Percentiles rank a stretch among this genome's conserved stretches.
phyloP scores from a whole-genome alignment of 2,329 filamentous ascomycete species.

The Taxawa tesnikishii region DNA sequence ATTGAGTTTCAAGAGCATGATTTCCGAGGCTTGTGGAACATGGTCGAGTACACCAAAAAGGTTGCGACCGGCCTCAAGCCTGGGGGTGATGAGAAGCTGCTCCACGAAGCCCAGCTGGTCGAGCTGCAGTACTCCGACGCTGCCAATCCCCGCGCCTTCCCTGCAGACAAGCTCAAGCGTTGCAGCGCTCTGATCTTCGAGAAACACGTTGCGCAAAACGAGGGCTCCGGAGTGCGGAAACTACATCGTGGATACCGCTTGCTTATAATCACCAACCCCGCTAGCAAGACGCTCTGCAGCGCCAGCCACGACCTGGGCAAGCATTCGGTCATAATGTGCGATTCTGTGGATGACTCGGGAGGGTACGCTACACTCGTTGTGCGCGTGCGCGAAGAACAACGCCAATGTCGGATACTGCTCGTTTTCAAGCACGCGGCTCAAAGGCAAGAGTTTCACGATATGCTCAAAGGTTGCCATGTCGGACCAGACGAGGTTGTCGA shows the following conservation, averaged over 20 bases:
- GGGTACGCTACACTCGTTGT: conserved; percentile 59
- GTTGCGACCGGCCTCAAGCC: conserved; percentile 60
- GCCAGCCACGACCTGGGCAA: conserved; percentile 59
- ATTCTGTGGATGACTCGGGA: conserved; percentile 45
- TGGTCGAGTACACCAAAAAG: conserved; percentile 73
- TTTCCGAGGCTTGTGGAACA: conserved; percentile 66
- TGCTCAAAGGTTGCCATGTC: conserved; percentile 61
- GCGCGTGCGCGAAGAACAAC: conserved; percentile 53
- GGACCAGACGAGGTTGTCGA: conserved; percentile 57
- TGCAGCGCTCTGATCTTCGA: conserved; percentile 71
- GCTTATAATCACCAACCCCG: conserved; percentile 63
- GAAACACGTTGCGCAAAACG: conserved; percentile 51
- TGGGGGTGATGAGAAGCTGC: conserved; percentile 54
- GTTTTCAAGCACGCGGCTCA: conserved; percentile 62
- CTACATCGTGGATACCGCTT: conserved; percentile 72
- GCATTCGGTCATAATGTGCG: conserved; percentile 60
- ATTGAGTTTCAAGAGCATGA: conserved; percentile 64
- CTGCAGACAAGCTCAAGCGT: conserved; percentile 56
- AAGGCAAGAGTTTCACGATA: conserved; percentile 56
- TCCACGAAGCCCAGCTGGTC: conserved; percentile 57
- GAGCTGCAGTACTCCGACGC: conserved; percentile 74
- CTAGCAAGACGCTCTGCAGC: conserved; percentile 64
- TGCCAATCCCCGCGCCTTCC: conserved; percentile 59
- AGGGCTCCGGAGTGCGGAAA: conserved; percentile 58
- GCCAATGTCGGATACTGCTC: conserved; percentile 60